Evolutionary conservation across 805 yeast species (phyloP), one percentile per base, ranked within the genome.

Genomic region (Candida ulmi): DNA sequence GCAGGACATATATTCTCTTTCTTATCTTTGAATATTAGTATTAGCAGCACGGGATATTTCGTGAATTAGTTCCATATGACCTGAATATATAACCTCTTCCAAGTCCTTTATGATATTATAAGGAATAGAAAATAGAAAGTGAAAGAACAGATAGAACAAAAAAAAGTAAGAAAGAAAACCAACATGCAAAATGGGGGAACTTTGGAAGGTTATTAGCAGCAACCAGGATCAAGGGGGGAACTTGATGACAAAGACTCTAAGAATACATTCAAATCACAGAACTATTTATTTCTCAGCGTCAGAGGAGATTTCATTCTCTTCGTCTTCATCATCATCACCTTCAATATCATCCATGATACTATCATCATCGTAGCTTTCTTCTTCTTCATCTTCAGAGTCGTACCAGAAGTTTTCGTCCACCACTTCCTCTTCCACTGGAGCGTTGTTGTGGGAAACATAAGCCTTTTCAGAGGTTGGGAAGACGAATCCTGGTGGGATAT

Each of bases 341-440:
- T 76, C 77, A 36, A 66, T 68, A 41, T 69, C 71, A 47, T 68
- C 71, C 55, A 68, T 69, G 23, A 66, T 63, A 33, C 67, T 67
- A 28, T 63, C 71, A 31, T 74, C 78, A 30, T 76, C 83, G 17
- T 76, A 80, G 42, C 79, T 81, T 50, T 78, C 86, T 43, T 78
- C 85, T 33, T 51, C 54, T 18, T 77, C 85, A 32, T 51, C 54
- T 18, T 77, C 85, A 31, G 81, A 83, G 50, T 83, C 93, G 57
- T 82, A 83, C 93, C 93, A 85, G 50, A 85, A 85, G 55, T 83
- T 85, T 53, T 84, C 93, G 49, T 83, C 90, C 26, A 81, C 80
- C 5, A 76, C 79, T 37, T 80, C 78, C 31, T 69, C 72, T 6
- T 60, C 67, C 25, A 45, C 54, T 33, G 67, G 72, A 13, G 54